Conservation (phyloP, 306 rosid species). For the Parietaria judaica region DNA sequence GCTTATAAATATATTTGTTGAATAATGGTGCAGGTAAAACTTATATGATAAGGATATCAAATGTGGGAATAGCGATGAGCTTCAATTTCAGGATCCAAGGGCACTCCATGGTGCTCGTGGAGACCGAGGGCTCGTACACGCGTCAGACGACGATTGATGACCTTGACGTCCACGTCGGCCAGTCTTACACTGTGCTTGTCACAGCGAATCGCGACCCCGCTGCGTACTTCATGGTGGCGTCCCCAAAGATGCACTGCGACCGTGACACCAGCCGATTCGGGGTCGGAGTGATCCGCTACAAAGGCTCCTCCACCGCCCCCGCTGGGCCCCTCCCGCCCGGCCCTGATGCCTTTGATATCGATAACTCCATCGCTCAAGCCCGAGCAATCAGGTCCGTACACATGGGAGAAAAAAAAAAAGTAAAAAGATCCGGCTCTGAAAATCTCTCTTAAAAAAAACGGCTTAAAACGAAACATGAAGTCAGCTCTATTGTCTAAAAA, state of each 20-base stretch:
- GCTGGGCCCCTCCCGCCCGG: conserved; percentile 43
- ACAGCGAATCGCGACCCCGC: conserved; percentile 38
- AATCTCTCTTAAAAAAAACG: background rate
- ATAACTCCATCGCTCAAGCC: conserved; percentile 46
- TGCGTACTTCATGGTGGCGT: conserved; percentile 55
- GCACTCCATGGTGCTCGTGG: conserved; percentile 44
- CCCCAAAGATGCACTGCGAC: conserved; percentile 37
- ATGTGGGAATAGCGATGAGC: conserved; percentile 59
- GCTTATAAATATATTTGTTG: too few relatives aligned
- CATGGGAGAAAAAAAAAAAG: too few relatives aligned
- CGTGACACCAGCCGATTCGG: conserved; percentile 19
- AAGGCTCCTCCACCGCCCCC: conserved; percentile 34
- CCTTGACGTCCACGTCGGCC: conserved; percentile 73
- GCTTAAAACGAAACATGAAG: background rate
- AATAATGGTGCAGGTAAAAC: conserved; percentile 38
- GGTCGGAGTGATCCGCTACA: conserved; percentile 42
- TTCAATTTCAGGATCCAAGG: conserved; percentile 58
- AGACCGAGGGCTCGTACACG: conserved; percentile 69
- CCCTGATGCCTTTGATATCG: conserved; percentile 47
- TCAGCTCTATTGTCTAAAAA: too few relatives aligned
- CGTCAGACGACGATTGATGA: conserved; percentile 37
- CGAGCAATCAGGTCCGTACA: conserved; percentile 49
- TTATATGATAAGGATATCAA: conserved; percentile 56
- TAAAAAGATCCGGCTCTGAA: background rate
- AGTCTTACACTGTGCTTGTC: conserved; percentile 65